A percentile compares a stretch with the other conserved stretches of the same genome.
These are phyloP conservation scores for Trametes cubensis DNA, from an alignment of 768 basidiomycete species.

Conservation along the genomic window DNA sequence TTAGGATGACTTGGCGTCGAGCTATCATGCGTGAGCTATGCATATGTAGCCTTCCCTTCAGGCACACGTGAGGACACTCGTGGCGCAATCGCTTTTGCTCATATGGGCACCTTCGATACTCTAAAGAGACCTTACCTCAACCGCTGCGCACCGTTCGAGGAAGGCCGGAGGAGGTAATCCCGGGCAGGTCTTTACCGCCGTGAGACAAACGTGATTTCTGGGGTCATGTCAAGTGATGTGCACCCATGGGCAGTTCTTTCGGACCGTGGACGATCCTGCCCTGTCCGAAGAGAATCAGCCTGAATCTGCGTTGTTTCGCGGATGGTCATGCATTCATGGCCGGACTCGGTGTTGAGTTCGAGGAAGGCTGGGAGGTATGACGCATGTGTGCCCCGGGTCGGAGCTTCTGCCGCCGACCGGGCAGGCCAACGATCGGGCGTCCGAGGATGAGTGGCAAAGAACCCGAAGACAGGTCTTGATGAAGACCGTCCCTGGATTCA, in stretches of 20 bases:
- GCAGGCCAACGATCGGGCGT: background rate
- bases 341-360: too few relatives aligned
- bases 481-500: slow-evolving; percentile 10
- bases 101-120: background rate
- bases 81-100: background rate
- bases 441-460: background rate
- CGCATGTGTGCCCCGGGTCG: slow-evolving; percentile 7
- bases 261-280: background rate
- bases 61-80: background rate
- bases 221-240: slow-evolving; percentile 4
- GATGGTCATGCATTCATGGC: too few relatives aligned
- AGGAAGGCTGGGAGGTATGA: background rate
- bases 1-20: too few relatives aligned
- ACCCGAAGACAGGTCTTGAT: slow-evolving; percentile 4
- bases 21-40: too few relatives aligned
- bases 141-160: too few relatives aligned
- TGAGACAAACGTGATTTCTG: background rate
- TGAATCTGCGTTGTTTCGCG: too few relatives aligned
- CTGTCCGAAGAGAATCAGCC: background rate
- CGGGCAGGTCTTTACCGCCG: background rate
- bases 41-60: too few relatives aligned
- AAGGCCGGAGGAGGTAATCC: background rate
- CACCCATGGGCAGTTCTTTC: background rate
- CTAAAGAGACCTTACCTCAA: too few relatives aligned
- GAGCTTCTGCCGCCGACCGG: background rate